Conservation (phyloP, 192 early-diverging fungal genomes). For the Coemansia sp. region DNA sequence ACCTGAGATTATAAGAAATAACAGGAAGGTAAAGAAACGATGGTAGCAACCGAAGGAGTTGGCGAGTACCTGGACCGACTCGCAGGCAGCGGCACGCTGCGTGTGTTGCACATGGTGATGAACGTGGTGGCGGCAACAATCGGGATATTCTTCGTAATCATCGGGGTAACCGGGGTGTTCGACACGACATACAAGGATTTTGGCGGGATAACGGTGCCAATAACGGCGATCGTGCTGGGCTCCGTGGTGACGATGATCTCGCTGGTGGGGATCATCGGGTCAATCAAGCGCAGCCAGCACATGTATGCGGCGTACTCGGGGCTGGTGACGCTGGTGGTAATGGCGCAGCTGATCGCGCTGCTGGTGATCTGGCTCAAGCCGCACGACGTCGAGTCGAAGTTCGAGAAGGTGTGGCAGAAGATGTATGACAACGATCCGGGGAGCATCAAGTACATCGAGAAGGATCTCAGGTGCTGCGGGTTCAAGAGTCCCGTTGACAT, state of each 20-base stretch:
- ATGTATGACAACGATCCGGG: conserved; percentile 57
- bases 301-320: conserved; percentile 40
- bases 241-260: conserved; percentile 41
- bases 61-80: conserved; percentile 34
- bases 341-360: conserved; percentile 23
- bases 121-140: conserved; percentile 26
- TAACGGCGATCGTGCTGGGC: conserved; percentile 45
- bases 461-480: conserved; percentile 57
- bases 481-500: conserved; percentile 51
- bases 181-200: conserved; percentile 29
- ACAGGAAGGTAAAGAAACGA: not conserved
- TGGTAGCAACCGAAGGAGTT: conserved; percentile 13
- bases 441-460: conserved; percentile 51
- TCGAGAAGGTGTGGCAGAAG: conserved; percentile 53
- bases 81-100: conserved; percentile 16
- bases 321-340: conserved; percentile 31
- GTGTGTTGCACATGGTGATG: conserved; percentile 29
- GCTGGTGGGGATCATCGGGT: conserved; percentile 52
- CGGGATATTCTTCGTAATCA: conserved; percentile 31
- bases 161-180: conserved; percentile 22
- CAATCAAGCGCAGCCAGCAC: conserved; percentile 47
- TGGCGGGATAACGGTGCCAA: conserved; percentile 47
- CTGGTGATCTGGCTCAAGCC: conserved; percentile 34
- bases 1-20: too few species aligned
- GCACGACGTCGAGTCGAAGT: conserved; percentile 32